Evolutionary conservation across 306 rosid genomes (phyloP).

Genomic region (Styphnolobium japonicum): DNA sequence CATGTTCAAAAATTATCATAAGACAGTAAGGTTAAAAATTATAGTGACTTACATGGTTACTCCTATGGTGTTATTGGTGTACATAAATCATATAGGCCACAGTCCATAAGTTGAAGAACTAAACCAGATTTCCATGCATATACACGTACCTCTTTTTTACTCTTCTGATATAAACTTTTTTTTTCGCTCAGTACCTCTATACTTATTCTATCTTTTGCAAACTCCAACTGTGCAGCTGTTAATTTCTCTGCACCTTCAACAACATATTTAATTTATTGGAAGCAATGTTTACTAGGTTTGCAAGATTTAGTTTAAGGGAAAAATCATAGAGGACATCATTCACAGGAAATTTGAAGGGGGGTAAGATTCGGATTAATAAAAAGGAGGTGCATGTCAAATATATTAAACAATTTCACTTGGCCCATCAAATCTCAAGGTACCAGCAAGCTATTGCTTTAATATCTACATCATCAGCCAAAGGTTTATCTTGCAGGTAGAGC

Average conservation of each 20-base stretch:
- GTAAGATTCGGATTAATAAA: not conserved
- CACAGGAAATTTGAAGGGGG: not conserved
- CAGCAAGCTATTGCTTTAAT: slow-evolving; percentile 88
- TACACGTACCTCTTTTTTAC: slow-evolving; percentile 73
- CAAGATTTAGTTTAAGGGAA: slow-evolving; percentile 65
- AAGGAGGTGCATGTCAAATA: slow-evolving; percentile 22
- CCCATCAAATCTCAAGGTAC: slow-evolving; percentile 98
- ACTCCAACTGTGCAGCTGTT: slow-evolving; percentile 75
- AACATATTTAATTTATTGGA: slow-evolving; percentile 98
- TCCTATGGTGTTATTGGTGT: slow-evolving; percentile 6
- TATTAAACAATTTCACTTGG: slow-evolving; percentile 55
- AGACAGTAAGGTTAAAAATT: not conserved
- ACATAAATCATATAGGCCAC: slow-evolving; percentile 4
- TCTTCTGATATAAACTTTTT: slow-evolving; percentile 92
- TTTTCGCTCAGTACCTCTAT: slow-evolving; percentile 98
- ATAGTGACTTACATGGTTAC: not conserved
- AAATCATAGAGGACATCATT: slow-evolving; percentile 13
- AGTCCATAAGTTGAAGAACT: not conserved
- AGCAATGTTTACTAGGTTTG: slow-evolving; percentile 96
- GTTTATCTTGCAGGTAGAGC: slow-evolving; percentile 94
- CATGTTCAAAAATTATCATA: not conserved
- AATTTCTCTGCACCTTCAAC: slow-evolving; percentile 97
- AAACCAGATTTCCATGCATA: slow-evolving; percentile 20
- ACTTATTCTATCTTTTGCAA: slow-evolving; percentile 92
- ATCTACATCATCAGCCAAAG: slow-evolving; percentile 78